Conservation (phyloP, 805 yeast genomes). For the Kodamaea sagamina region DNA sequence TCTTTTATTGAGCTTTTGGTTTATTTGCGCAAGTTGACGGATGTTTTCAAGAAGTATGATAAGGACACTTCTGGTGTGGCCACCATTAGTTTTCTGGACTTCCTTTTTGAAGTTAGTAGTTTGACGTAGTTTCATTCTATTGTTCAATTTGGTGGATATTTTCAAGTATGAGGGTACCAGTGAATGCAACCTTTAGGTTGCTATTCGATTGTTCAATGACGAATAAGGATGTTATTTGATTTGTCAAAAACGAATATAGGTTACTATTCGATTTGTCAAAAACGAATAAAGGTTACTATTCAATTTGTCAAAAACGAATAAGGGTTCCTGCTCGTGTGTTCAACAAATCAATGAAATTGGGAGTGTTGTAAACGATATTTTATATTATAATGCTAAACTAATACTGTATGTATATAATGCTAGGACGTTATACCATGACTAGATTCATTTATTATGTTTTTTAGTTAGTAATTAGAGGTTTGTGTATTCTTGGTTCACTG, state of each 20-base stretch:
- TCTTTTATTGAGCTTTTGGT: slow-evolving; percentile 79
- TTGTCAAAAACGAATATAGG: no score
- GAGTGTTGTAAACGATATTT: slow-evolving; percentile 1
- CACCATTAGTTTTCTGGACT: slow-evolving; percentile 63
- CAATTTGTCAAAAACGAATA: no score
- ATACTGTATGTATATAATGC: background rate
- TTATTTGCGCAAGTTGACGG: slow-evolving; percentile 74
- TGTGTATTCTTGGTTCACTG: background rate
- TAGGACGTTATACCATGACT: background rate
- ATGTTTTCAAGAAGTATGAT: slow-evolving; percentile 76
- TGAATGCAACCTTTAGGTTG: no score
- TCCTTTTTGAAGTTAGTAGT: slow-evolving; percentile 54
- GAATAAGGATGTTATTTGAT: no score
- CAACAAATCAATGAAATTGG: background rate
- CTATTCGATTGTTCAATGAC: no score
- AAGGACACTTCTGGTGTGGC: slow-evolving; percentile 73
- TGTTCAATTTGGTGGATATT: no score
- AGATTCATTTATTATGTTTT: background rate
- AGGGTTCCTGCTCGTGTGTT: no score
- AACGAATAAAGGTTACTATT: no score
- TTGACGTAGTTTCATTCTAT: slow-evolving; percentile 19
- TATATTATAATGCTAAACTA: slow-evolving; percentile 1
- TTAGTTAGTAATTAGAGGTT: no score
- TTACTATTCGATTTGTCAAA: no score
- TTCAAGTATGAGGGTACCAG: no score